Conservation (phyloP, 2,329 filamentous ascomycete genomes). For the Fusarium metavorans region DNA sequence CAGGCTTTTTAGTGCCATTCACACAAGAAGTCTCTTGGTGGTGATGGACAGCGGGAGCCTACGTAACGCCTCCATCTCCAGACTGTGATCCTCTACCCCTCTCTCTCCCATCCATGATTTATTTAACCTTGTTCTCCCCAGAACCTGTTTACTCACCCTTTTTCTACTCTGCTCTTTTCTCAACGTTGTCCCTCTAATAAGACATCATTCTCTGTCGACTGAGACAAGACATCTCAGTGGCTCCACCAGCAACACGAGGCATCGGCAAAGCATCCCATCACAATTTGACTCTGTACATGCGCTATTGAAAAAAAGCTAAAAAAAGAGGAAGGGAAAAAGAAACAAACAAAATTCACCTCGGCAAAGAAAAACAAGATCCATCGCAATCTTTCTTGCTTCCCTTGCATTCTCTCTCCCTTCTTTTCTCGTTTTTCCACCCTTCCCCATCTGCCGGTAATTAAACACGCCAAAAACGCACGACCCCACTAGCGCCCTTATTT, state of each 20-base stretch:
- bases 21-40: background rate
- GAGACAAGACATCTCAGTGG: slow-evolving; percentile 22
- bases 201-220: slow-evolving; percentile 8
- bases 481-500: slow-evolving; percentile 25
- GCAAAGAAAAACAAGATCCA: background rate
- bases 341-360: background rate
- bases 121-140: background rate
- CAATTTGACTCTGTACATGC: background rate
- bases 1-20: slow-evolving; percentile 18
- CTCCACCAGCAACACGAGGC: background rate
- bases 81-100: background rate
- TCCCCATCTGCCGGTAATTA: background rate
- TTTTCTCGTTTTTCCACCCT: background rate
- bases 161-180: background rate
- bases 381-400: background rate
- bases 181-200: background rate
- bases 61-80: slow-evolving; percentile 24
- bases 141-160: background rate
- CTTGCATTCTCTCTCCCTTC: background rate
- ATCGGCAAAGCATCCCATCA: background rate
- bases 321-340: background rate
- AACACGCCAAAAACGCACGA: slow-evolving; percentile 21
- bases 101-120: background rate
- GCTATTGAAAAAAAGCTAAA: background rate
- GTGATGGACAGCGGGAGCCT: slow-evolving; percentile 10